These are phyloP conservation scores for Blastobotrys buckinghamii DNA, from an alignment of 1,139 yeast genomes.

Conservation along the genomic window DNA sequence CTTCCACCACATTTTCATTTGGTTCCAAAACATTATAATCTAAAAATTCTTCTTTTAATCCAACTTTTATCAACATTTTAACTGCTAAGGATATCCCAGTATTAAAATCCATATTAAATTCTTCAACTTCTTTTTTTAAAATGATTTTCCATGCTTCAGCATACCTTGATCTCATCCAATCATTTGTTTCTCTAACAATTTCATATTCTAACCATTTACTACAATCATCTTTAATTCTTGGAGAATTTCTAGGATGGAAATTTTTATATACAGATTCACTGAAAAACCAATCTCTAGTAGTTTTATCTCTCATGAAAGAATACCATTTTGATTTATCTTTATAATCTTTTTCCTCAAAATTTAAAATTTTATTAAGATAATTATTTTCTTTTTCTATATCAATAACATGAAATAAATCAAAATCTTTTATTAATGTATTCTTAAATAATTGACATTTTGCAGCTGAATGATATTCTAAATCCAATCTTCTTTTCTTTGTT, in stretches of 20 bases:
- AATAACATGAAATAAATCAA: not conserved
- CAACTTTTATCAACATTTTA: not conserved
- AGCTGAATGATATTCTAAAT: not conserved
- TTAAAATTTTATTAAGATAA: not conserved
- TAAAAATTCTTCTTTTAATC: not conserved
- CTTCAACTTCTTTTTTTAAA: not conserved
- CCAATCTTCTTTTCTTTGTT: not conserved
- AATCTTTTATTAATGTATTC: not conserved
- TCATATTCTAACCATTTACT: constrained; percentile 10
- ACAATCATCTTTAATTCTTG: constrained; percentile 5
- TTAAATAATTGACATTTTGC: not conserved
- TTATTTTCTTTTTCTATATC: not conserved
- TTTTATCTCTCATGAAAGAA: constrained; percentile 6
- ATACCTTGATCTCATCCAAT: constrained; percentile 10
- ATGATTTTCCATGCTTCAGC: constrained; percentile 10
- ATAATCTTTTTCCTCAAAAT: not conserved
- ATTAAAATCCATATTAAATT: not conserved
- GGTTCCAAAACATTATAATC: not conserved
- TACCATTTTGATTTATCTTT: constrained; percentile 1
- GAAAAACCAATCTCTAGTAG: constrained; percentile 12
- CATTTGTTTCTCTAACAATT: constrained; percentile 8
- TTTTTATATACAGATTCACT: constrained; percentile 1
- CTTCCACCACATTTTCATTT: not conserved
- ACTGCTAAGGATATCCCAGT: not conserved
- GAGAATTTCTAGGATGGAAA: constrained; percentile 5